Evolutionary conservation across 495 filamentous ascomycete species (phyloP), one percentile per base, ranked within the genome.

Genomic region (Penicillium nucicola): DNA sequence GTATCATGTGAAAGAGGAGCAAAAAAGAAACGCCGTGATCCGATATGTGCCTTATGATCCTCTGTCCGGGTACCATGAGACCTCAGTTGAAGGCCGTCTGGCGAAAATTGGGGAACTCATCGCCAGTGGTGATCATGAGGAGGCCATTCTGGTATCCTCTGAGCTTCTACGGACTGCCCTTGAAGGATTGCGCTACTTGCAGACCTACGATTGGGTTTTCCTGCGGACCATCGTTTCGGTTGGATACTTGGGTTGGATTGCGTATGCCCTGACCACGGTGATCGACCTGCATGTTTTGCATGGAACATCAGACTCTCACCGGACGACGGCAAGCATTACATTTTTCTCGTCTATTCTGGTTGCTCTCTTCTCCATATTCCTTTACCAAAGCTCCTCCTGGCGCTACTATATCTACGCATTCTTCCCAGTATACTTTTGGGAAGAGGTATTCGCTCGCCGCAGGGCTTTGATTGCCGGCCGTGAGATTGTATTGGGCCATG

Each of bases 121-220:
- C 48, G 77, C 84, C 15, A 65, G 69, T 17, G 85, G 82, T 7
- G 68, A 76, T 13, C 86, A 85, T 47, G 81, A 91, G 37, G 77
- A 83, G 51, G 88, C 91, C 1, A 96, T 97, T 58, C 67, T 77
- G 42, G 77, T 86, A 48, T 89, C 87, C 10, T 81, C 84, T 11
- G 81, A 85, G 6, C 71, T 97, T 11, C 86, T 97, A 48, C 81
- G 85, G 48, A 67, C 85, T 14, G 88, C 85, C 5, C 77, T 97
- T 2, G 83, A 89, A 48, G 95, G 95, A 18, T 76, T 99, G 34
- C 82, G 93, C 34, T 99, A 99, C 62, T 78, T 97, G 23, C 95
- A 99, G 65, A 97, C 90, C 0, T 90, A 90, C 56, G 93, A 99
- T 69, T 99, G 95, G 95, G 77, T 97, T n/a, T 97, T 99, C 72